phyloP scores from a whole-genome alignment of 768 basidiomycete species.

The Pleurotus giganteus region DNA sequence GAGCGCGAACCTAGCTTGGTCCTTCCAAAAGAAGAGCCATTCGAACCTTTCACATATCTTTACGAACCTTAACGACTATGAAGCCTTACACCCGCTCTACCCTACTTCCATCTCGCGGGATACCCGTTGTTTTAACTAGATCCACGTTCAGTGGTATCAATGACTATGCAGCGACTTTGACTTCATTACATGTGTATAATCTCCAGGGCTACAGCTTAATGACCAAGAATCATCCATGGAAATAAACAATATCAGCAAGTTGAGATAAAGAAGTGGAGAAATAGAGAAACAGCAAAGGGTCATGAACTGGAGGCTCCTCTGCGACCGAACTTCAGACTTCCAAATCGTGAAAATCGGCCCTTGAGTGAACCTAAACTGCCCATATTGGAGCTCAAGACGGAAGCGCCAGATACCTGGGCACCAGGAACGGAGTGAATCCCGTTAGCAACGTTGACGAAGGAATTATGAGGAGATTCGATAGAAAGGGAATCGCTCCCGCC shows the following conservation, averaged over 20 bases:
- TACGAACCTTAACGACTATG: neutral
- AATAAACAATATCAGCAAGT: constrained; percentile 12
- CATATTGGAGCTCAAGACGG: constrained; percentile 61
- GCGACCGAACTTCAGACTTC: constrained; percentile 69
- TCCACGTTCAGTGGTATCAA: too few species aligned
- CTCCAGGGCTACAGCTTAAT: neutral
- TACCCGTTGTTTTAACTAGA: too few species aligned
- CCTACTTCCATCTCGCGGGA: too few species aligned
- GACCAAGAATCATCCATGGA: neutral
- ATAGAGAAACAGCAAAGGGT: constrained; percentile 15
- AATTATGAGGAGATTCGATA: constrained; percentile 68
- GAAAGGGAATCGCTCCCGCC: constrained; percentile 59
- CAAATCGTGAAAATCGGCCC: constrained; percentile 74
- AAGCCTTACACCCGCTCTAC: neutral
- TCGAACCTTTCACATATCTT: neutral
- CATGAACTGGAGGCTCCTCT: constrained; percentile 28
- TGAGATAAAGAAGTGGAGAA: constrained; percentile 14
- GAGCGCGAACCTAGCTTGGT: neutral
- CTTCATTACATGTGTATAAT: constrained; percentile 1
- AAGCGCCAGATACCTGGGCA: constrained; percentile 51
- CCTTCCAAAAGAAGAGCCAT: neutral
- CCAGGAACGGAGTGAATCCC: constrained; percentile 36
- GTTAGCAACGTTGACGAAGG: constrained; percentile 71
- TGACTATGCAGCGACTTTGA: too few species aligned
- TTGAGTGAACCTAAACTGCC: constrained; percentile 65